A percentile compares a stretch with the other conserved stretches of the same genome.
Evolutionary conservation across 768 basidiomycete species (phyloP).

Genomic region (Tylopilus rubrobrunneus): DNA sequence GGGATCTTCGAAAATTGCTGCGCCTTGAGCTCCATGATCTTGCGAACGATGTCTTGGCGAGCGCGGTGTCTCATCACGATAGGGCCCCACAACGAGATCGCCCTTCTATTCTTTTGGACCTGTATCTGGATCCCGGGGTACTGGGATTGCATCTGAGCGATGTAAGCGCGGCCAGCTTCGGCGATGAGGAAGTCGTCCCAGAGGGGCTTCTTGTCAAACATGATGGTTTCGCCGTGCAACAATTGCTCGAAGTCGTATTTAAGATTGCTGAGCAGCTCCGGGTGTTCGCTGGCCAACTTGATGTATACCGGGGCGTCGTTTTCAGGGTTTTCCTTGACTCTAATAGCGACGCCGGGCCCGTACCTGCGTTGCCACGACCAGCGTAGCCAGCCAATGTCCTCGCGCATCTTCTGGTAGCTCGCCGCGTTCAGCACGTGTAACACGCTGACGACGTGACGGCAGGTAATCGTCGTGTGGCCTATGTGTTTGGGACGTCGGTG

Average conservation of each 20-base stretch:
- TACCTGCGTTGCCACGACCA: conserved; percentile 31
- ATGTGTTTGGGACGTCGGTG: conserved; percentile 41
- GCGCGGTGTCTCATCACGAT: conserved; percentile 38
- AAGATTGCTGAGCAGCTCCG: conserved; percentile 48
- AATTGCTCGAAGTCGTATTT: conserved; percentile 62
- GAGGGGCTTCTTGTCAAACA: conserved; percentile 44
- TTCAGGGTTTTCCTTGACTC: conserved; percentile 5
- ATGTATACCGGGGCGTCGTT: conserved; percentile 32
- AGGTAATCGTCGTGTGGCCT: conserved; percentile 44
- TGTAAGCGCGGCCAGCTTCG: conserved; percentile 39
- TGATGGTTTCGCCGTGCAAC: conserved; percentile 56
- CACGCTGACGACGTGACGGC: conserved; percentile 52
- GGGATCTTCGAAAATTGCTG: conserved; percentile 42
- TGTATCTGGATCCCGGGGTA: conserved; percentile 43
- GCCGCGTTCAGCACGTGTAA: conserved; percentile 38
- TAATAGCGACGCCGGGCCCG: conserved; percentile 29
- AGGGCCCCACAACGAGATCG: conserved; percentile 54
- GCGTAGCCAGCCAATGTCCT: conserved; percentile 46
- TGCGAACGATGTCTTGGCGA: conserved; percentile 43
- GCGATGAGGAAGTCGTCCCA: conserved; percentile 66
- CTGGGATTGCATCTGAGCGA: conserved; percentile 40
- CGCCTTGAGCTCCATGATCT: conserved; percentile 41
- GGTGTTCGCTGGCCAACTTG: conserved; percentile 47
- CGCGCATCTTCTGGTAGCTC: conserved; percentile 37
- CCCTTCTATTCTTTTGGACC: conserved; percentile 38